Evolutionary conservation across 2,329 filamentous ascomycete genomes (phyloP), one percentile per base, ranked within the genome.

Genomic region (Botryotinia narcissicola): DNA sequence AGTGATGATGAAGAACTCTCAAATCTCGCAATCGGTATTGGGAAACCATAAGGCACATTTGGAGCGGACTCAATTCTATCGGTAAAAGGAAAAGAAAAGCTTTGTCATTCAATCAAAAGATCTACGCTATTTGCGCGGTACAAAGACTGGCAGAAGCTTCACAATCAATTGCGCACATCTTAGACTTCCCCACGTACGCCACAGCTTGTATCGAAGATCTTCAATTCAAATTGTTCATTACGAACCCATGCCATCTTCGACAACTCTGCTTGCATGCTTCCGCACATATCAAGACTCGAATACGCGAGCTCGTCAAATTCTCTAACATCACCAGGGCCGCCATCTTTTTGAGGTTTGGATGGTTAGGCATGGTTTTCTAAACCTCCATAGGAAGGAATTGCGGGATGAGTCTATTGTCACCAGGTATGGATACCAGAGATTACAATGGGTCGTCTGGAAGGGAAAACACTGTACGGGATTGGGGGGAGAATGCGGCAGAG

Each of bases 361-460:
- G 71, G 68, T 62, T 63, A 64, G 62, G 63, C 59, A 68, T 75
- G 76, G 73, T 73, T 79, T 78, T 76, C 68, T 74, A 67, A 61
- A 68, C 69, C 77, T 78, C 75, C 67, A 80, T 79, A 77, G 74
- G 73, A 72, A 76, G 73, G 69, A 75, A 77, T 74, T 76, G 77
- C 22, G 76, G 70, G 60, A 84, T 85, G 83, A 85, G 81, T 80
- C 79, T 82, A 71, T 80, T 82, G 76, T 82, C 83, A 75, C 81
- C 82, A 77, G 83, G 83, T 77, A 86, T 86, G 84, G 84, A 86
- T 78, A 83, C 82, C 80, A 82, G 80, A 77, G 79, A 80, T 75
- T 81, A 81, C 77, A 81, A 81, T 79, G 81, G 80, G 76, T 70
- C 73, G 35, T 66, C 75, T 63, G 77, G 75, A 66, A 78, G 77